These are phyloP conservation scores for Chalara sp. DNA, from an alignment of 2,329 filamentous ascomycete genomes.

Conservation along the genomic window DNA sequence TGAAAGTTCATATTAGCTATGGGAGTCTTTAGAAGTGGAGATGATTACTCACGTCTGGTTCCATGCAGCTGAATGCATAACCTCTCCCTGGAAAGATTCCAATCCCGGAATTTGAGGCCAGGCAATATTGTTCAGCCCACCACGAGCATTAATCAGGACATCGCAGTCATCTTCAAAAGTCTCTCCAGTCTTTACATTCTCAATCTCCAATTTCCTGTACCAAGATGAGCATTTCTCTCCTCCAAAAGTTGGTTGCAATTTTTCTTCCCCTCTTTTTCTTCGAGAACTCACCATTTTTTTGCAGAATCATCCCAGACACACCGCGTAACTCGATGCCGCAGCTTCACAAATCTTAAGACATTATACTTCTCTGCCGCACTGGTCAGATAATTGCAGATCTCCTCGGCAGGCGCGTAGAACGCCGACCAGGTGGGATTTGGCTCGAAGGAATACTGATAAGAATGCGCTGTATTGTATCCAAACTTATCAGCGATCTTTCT, in stretches of 20 bases:
- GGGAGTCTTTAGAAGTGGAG: too few relatives aligned
- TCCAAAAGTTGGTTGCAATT: too few relatives aligned
- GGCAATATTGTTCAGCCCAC: conserved; percentile 61
- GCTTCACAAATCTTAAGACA: conserved; percentile 51
- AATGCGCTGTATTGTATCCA: conserved; percentile 33
- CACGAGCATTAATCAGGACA: conserved; percentile 56
- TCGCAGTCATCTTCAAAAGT: conserved; percentile 44
- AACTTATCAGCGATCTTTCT: too few relatives aligned
- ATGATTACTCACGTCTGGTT: too few relatives aligned
- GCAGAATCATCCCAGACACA: conserved; percentile 47
- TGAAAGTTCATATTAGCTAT: too few relatives aligned
- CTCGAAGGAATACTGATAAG: conserved; percentile 62
- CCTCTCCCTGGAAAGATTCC: conserved; percentile 36
- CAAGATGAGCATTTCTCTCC: too few relatives aligned
- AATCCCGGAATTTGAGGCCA: conserved; percentile 55
- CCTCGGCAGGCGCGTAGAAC: conserved; percentile 58
- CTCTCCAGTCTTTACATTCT: conserved; percentile 32
- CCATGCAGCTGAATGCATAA: too few relatives aligned
- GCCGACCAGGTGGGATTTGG: conserved; percentile 65
- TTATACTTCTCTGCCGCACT: conserved; percentile 55
- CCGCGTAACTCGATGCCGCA: conserved; percentile 47
- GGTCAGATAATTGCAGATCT: conserved; percentile 65
- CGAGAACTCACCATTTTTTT: conserved; percentile 35
- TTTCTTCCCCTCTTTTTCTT: too few relatives aligned
- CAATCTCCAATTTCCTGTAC: too few relatives aligned